phyloP scores from a whole-genome alignment of 2,329 filamentous ascomycete genomes.

The Trichoderma lentiforme region DNA sequence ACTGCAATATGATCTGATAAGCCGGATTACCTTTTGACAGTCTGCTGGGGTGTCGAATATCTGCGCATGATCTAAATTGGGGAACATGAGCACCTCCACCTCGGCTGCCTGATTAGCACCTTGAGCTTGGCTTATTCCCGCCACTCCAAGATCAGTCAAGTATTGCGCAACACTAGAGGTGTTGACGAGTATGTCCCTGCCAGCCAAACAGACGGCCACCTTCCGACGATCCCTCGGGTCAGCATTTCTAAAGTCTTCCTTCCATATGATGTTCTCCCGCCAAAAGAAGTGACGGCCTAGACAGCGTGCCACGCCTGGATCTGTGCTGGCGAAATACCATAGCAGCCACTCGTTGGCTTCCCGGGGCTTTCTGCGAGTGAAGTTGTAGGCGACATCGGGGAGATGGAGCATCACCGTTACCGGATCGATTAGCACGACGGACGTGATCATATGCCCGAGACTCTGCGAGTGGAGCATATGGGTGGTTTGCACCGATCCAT shows the following conservation, averaged over 20 bases:
- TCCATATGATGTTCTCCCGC: slow-evolving; percentile 68
- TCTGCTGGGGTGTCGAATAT: slow-evolving; percentile 46
- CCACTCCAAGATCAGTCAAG: slow-evolving; percentile 31
- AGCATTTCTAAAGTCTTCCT: slow-evolving; percentile 51
- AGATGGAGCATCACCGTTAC: slow-evolving; percentile 66
- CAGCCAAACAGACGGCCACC: slow-evolving; percentile 57
- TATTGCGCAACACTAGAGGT: slow-evolving; percentile 57
- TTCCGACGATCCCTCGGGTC: slow-evolving; percentile 28
- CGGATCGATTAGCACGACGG: slow-evolving; percentile 54
- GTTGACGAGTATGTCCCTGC: slow-evolving; percentile 63
- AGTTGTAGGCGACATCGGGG: slow-evolving; percentile 70
- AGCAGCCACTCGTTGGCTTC: slow-evolving; percentile 67
- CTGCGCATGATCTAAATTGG: slow-evolving; percentile 61
- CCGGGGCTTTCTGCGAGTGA: slow-evolving; percentile 52
- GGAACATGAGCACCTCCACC: slow-evolving; percentile 60
- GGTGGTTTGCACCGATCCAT: slow-evolving; percentile 61
- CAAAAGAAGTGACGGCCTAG: slow-evolving; percentile 68
- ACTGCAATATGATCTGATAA: slow-evolving; percentile 29
- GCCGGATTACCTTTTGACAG: slow-evolving; percentile 29
- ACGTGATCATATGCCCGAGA: slow-evolving; percentile 49
- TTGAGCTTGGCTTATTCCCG: not conserved
- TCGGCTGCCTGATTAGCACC: slow-evolving; percentile 19
- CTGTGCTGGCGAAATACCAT: slow-evolving; percentile 67
- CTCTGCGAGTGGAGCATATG: slow-evolving; percentile 54
- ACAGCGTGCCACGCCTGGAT: slow-evolving; percentile 63